Evolutionary conservation across 1,284 basidiomycete genomes (phyloP).

Genomic region (Pseudozyma tsukubaensis): DNA sequence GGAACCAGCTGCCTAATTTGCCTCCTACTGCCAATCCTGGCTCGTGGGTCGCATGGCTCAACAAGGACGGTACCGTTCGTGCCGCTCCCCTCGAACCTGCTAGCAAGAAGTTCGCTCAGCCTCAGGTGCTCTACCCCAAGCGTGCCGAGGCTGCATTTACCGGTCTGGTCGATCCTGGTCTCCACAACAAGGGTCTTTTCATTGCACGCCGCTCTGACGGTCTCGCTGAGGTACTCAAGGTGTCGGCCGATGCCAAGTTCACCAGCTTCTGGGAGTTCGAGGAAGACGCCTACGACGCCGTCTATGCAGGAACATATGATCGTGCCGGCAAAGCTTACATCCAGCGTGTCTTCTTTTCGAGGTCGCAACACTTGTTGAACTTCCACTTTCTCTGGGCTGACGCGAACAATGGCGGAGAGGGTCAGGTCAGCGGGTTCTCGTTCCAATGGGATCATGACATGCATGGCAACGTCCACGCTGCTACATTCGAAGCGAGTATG

Average conservation of each 20-base stretch:
- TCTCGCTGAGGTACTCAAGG: slow-evolving; percentile 54
- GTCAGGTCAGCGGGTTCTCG: slow-evolving; percentile 75
- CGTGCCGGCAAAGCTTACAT: slow-evolving; percentile 75
- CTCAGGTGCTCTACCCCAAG: slow-evolving; percentile 48
- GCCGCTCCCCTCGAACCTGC: slow-evolving; percentile 50
- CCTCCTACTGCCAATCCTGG: slow-evolving; percentile 43
- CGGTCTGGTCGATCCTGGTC: slow-evolving; percentile 52
- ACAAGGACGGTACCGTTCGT: slow-evolving; percentile 56
- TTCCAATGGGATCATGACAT: slow-evolving; percentile 79
- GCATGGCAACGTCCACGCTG: slow-evolving; percentile 77
- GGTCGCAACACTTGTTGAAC: slow-evolving; percentile 66
- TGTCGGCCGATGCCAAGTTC: slow-evolving; percentile 51
- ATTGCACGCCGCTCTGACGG: slow-evolving; percentile 54
- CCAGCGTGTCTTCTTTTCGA: slow-evolving; percentile 76
- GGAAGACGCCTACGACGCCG: slow-evolving; percentile 63
- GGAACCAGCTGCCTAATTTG: slow-evolving; percentile 44
- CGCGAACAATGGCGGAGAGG: slow-evolving; percentile 72
- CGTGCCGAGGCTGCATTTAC: slow-evolving; percentile 39
- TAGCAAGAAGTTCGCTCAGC: slow-evolving; percentile 43
- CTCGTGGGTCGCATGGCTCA: slow-evolving; percentile 63
- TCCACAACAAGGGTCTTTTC: slow-evolving; percentile 59
- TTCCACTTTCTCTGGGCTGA: slow-evolving; percentile 76
- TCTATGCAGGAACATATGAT: slow-evolving; percentile 74
- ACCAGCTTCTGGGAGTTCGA: slow-evolving; percentile 61
- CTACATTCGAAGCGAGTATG: slow-evolving; percentile 73